These are phyloP conservation scores for Pseudogymnoascus sp. DNA, from an alignment of 2,329 filamentous ascomycete species.

Conservation along the genomic window DNA sequence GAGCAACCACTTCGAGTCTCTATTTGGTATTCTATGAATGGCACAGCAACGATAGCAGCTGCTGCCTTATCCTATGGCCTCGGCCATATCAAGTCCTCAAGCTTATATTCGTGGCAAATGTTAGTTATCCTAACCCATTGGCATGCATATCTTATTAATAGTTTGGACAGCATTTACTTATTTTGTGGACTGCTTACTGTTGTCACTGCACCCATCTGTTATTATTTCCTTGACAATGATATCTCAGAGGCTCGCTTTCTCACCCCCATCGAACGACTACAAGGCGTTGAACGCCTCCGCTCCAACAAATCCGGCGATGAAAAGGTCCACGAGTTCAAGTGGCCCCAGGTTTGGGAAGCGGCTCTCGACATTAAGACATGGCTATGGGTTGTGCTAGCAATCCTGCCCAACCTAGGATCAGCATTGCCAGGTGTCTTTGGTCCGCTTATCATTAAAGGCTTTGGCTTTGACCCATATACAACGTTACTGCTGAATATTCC, in stretches of 20 bases:
- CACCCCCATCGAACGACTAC: slow-evolving; percentile 41
- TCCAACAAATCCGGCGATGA: slow-evolving; percentile 49
- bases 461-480: slow-evolving; percentile 34
- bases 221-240: slow-evolving; percentile 1
- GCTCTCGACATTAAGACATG: slow-evolving; percentile 31
- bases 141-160: not conserved
- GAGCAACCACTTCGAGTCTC: slow-evolving; percentile 52
- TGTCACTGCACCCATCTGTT: slow-evolving; percentile 29
- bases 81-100: slow-evolving; percentile 45
- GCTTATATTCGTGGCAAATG: slow-evolving; percentile 30
- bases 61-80: slow-evolving; percentile 42
- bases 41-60: slow-evolving; percentile 45
- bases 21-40: slow-evolving; percentile 55
- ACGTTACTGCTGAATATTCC: slow-evolving; percentile 37
- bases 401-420: slow-evolving; percentile 20
- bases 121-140: slow-evolving; percentile 36
- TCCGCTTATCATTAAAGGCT: slow-evolving; percentile 35
- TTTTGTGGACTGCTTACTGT: slow-evolving; percentile 47
- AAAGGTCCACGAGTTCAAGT: slow-evolving; percentile 48
- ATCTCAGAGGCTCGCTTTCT: slow-evolving; percentile 37
- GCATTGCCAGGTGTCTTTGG: slow-evolving; percentile 26
- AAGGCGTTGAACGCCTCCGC: slow-evolving; percentile 47
- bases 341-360: slow-evolving; percentile 37
- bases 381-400: slow-evolving; percentile 27
- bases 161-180: slow-evolving; percentile 43